Conservation (phyloP, 2,329 filamentous ascomycete genomes). For the Cladophialophora exuberans region DNA sequence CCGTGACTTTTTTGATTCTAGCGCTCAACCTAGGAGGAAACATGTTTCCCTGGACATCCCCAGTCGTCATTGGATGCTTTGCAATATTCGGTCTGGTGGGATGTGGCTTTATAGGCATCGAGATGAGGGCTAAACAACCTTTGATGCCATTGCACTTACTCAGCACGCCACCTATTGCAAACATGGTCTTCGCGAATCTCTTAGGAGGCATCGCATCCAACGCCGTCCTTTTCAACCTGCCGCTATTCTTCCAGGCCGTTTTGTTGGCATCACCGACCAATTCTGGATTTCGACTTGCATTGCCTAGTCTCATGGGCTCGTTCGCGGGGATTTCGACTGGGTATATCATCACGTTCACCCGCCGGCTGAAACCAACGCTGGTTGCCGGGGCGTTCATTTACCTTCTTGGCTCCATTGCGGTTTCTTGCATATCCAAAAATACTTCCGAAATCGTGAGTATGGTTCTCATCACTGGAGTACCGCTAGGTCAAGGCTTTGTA, state of each 20-base stretch:
- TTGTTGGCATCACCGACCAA: slow-evolving; percentile 17
- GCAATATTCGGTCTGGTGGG: slow-evolving; percentile 63
- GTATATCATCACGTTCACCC: slow-evolving; percentile 50
- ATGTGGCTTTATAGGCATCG: slow-evolving; percentile 68
- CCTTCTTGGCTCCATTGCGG: slow-evolving; percentile 41
- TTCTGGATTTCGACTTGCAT: slow-evolving; percentile 24
- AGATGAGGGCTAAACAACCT: slow-evolving; percentile 69
- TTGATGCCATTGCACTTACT: slow-evolving; percentile 77
- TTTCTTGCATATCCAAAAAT: slow-evolving; percentile 42
- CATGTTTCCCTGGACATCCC: slow-evolving; percentile 63
- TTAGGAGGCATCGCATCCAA: slow-evolving; percentile 67
- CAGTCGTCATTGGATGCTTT: slow-evolving; percentile 62
- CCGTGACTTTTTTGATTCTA: slow-evolving; percentile 67
- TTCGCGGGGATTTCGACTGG: slow-evolving; percentile 47
- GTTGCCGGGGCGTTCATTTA: slow-evolving; percentile 43
- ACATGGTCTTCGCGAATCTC: slow-evolving; percentile 73
- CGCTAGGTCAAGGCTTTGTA: slow-evolving; percentile 45
- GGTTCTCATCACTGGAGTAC: slow-evolving; percentile 43
- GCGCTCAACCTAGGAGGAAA: slow-evolving; percentile 76
- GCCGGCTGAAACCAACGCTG: slow-evolving; percentile 48
- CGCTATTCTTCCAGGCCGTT: slow-evolving; percentile 76
- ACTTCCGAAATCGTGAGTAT: slow-evolving; percentile 45
- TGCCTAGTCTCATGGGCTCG: slow-evolving; percentile 36
- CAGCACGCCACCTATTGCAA: slow-evolving; percentile 66
- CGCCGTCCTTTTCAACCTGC: slow-evolving; percentile 70